phyloP scores from a whole-genome alignment of 768 basidiomycete species.

The Kondoa subrosea region DNA sequence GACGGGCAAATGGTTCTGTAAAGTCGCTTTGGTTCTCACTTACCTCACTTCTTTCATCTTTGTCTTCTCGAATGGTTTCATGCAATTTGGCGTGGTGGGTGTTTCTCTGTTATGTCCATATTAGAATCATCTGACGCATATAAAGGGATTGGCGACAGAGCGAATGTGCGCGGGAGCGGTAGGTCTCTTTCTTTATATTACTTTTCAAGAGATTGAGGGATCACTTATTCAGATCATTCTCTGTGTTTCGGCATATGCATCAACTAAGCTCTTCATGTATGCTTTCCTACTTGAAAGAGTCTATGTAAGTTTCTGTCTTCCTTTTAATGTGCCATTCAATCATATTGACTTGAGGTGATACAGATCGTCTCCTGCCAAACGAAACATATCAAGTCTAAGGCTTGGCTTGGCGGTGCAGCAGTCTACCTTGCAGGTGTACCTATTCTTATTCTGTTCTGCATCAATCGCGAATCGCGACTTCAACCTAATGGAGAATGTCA shows the following conservation, averaged over 20 bases:
- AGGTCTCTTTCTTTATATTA: no score
- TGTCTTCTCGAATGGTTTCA: not conserved
- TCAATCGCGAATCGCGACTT: not conserved
- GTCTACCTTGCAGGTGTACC: not conserved
- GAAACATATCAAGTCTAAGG: not conserved
- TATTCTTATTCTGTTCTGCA: not conserved
- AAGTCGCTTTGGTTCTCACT: not conserved
- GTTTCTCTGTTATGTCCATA: not conserved
- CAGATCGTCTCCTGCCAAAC: not conserved
- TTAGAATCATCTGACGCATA: no score
- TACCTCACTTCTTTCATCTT: not conserved
- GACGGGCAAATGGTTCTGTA: not conserved
- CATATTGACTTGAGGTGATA: not conserved
- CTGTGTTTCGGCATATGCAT: not conserved
- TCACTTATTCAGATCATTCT: no score
- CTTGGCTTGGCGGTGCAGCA: not conserved
- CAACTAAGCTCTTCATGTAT: not conserved
- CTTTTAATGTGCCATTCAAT: not conserved
- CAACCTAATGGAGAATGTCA: not conserved
- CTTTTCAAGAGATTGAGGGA: no score
- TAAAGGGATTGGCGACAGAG: not conserved
- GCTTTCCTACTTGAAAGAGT: not conserved
- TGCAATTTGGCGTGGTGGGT: not conserved
- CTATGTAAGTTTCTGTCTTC: not conserved
- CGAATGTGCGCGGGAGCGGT: not conserved